These are phyloP conservation scores for Penicillium sp. DNA, from an alignment of 2,329 filamentous ascomycete species.

Conservation along the genomic window DNA sequence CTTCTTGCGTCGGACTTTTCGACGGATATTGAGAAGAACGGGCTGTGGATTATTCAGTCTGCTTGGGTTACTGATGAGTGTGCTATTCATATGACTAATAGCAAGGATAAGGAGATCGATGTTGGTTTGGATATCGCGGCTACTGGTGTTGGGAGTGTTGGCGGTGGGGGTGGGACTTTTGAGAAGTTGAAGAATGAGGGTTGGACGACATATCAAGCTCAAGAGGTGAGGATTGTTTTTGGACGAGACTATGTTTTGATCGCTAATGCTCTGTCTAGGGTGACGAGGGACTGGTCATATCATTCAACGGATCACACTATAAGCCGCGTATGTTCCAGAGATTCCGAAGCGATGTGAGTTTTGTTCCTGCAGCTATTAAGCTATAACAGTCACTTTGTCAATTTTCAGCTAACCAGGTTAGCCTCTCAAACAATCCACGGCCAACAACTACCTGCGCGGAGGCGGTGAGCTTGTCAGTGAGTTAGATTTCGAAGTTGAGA, in stretches of 20 bases:
- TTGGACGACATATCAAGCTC: no score
- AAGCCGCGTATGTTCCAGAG: background rate
- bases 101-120: background rate
- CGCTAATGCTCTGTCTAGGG: no score
- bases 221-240: no score
- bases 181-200: no score
- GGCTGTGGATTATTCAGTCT: background rate
- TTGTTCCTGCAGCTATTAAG: no score
- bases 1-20: background rate
- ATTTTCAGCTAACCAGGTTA: background rate
- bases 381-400: background rate
- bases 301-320: no score
- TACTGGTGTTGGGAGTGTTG: background rate
- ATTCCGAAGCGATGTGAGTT: background rate
- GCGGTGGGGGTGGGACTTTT: no score
- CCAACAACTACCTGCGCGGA: background rate
- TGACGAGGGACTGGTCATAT: no score
- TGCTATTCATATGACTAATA: background rate
- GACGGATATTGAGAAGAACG: background rate
- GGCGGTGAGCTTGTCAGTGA: background rate
- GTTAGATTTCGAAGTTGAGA: background rate
- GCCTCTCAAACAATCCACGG: background rate
- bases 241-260: no score
- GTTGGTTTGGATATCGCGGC: background rate
- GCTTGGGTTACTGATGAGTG: background rate